Conservation (phyloP, 2,329 filamentous ascomycete genomes). For the Esteya vermicola region DNA sequence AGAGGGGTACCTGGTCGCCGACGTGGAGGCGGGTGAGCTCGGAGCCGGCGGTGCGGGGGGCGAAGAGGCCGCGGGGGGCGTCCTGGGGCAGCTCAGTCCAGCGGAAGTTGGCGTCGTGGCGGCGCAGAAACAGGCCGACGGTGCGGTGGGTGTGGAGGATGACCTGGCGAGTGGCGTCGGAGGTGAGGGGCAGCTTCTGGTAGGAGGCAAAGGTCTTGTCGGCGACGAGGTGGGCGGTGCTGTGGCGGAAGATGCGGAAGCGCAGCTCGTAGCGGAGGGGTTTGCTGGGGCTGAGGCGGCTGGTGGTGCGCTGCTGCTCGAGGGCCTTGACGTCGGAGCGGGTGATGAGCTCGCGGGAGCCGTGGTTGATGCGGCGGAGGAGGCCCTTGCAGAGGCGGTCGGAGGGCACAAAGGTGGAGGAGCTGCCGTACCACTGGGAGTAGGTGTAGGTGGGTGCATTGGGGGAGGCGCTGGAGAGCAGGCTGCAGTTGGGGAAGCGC, state of each 20-base stretch:
- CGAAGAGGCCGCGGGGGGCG: constrained; percentile 14
- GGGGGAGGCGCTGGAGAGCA: too few species aligned
- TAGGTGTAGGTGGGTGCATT: constrained; percentile 19
- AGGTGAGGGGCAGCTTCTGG: constrained; percentile 30
- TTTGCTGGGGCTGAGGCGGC: constrained; percentile 20
- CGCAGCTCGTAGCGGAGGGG: constrained; percentile 32
- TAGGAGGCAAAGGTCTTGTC: constrained; percentile 34
- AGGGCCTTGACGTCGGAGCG: constrained; percentile 34
- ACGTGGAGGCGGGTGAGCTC: constrained; percentile 25
- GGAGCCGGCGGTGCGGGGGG: constrained; percentile 8
- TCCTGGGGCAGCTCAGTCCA: constrained; percentile 27
- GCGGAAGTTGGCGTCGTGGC: constrained; percentile 33
- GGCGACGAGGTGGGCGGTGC: constrained; percentile 24
- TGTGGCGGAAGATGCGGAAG: constrained; percentile 28
- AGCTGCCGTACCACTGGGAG: constrained; percentile 30
- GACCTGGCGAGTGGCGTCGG: constrained; percentile 28
- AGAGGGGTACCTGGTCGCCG: constrained; percentile 27
- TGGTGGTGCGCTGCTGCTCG: constrained; percentile 16
- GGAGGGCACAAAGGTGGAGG: constrained; percentile 26
- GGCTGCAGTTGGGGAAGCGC: constrained; percentile 7
- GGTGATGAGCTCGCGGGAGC: constrained; percentile 37
- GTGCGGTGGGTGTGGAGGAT: constrained; percentile 34
- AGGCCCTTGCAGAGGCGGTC: constrained; percentile 33
- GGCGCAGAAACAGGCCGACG: constrained; percentile 33
- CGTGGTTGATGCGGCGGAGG: constrained; percentile 35